Evolutionary conservation across 768 basidiomycete species (phyloP), one percentile per base, ranked within the genome.

Genomic region (Cystofilobasidium ferigula): DNA sequence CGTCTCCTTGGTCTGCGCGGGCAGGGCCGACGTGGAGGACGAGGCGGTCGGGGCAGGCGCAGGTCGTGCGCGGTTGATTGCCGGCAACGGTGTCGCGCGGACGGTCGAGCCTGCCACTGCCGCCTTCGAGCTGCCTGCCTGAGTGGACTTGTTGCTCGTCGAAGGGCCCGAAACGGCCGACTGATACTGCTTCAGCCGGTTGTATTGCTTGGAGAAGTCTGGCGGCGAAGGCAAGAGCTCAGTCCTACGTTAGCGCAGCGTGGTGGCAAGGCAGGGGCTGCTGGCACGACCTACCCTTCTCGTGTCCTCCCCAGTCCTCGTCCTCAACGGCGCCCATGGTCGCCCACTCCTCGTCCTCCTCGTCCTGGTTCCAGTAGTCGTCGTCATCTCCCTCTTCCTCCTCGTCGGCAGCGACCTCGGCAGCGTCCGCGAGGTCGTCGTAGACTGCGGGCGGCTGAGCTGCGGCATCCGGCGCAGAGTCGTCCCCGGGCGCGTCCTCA

Each of bases 181-280:
- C 64, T 89, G 85, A 74, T 97, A 89, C 74, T 97, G 93, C 58
- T 87, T 80, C 35, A 98, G 80, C 28, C 95, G 86, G 77, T 98
- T 98, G 77, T 88, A 99, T 72, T 97, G 92, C 77, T 98, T 98
- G 38, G 95, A 98, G 72, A 99, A 97, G 78, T 99, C 95, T 95
- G 74, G 36, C 20, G 30, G 26, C 18, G 34, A n/a, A 3, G 20
- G 22, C 20, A 34, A 57, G 7, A 13, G 38, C 12, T 14, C 10
- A 35, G 62, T 22, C n/a, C 58, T 24, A 24, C 12, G 38, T 26
- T 14, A 24, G 3, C 22, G n/a, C 59, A 53, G 7, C 10, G 16
- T 9, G 53, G n/a, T n/a, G 42, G 14, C 43, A 28, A 18, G 18
- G 14, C 48, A 10, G 3, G 28, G 32, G 24, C 28, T 8, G 1